phyloP scores from a whole-genome alignment of 179 eudicot species.

The Camellia oleifera region DNA sequence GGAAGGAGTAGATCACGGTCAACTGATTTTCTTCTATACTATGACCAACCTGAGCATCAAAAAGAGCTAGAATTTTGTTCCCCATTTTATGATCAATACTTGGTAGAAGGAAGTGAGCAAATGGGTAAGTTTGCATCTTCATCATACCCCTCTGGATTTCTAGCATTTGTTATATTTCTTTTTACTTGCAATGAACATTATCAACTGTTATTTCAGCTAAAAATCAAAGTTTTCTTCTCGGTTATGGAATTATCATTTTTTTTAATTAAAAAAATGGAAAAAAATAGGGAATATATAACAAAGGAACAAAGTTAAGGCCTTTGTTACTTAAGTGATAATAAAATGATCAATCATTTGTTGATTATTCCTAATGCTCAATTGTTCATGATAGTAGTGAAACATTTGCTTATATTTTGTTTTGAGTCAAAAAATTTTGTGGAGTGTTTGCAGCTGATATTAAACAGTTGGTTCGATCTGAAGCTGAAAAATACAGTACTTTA shows the following conservation, averaged over 20 bases:
- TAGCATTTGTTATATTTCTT: background rate
- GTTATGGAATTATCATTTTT: no score
- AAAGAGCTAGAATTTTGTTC: slow-evolving; percentile 32
- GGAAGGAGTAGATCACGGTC: slow-evolving; percentile 22
- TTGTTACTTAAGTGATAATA: background rate
- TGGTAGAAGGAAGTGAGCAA: slow-evolving; percentile 30
- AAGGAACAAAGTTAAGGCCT: background rate
- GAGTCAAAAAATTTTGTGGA: slow-evolving; percentile 17
- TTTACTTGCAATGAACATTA: no score
- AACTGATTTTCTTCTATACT: slow-evolving; percentile 25
- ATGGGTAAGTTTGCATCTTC: slow-evolving; percentile 42
- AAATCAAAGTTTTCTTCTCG: background rate
- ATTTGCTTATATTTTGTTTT: no score
- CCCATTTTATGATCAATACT: slow-evolving; percentile 26
- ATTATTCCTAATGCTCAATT: background rate
- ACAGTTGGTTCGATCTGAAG: slow-evolving; percentile 51
- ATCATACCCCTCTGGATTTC: background rate
- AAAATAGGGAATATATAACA: no score
- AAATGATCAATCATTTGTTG: background rate
- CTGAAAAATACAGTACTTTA: slow-evolving; percentile 49
- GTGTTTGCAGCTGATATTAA: slow-evolving; percentile 41
- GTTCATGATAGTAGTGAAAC: background rate
- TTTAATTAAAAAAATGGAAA: background rate
- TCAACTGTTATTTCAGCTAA: background rate
- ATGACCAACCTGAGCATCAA: slow-evolving; percentile 16